These are phyloP conservation scores for Tylopilus intermedius DNA, from an alignment of 768 basidiomycete species.

Conservation along the genomic window DNA sequence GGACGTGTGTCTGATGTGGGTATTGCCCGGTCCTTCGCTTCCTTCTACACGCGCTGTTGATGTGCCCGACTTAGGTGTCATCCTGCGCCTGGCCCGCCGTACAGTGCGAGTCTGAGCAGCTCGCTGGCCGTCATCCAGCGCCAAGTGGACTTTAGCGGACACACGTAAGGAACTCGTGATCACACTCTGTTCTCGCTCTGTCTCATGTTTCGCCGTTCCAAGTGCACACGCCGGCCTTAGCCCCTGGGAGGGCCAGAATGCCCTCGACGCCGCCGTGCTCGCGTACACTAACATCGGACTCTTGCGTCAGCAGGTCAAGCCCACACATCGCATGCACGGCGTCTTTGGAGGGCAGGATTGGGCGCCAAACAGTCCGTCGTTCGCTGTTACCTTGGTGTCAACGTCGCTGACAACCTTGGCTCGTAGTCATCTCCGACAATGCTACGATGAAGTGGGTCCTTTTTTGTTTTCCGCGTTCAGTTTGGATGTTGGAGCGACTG, in stretches of 20 bases:
- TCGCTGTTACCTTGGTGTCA: not conserved
- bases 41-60: not conserved
- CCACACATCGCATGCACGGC: slow-evolving; percentile 75
- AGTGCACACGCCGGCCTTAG: slow-evolving; percentile 76
- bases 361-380: slow-evolving; percentile 59
- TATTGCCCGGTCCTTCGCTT: not conserved
- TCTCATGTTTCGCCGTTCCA: not conserved
- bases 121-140: slow-evolving; percentile 60
- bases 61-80: slow-evolving; percentile 56
- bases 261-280: slow-evolving; percentile 79
- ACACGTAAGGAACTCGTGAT: slow-evolving; percentile 46
- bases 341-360: slow-evolving; percentile 73
- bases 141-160: slow-evolving; percentile 62
- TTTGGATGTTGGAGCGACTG: not conserved
- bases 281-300: slow-evolving; percentile 76
- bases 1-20: slow-evolving; percentile 70
- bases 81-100: slow-evolving; percentile 69
- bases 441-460: slow-evolving; percentile 60
- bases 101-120: slow-evolving; percentile 56
- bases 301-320: slow-evolving; percentile 76
- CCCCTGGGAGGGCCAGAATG: slow-evolving; percentile 85
- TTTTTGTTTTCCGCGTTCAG: not conserved
- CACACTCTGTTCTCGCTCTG: not conserved
- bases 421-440: slow-evolving; percentile 75
- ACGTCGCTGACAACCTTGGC: not conserved